Evolutionary conservation across 1,284 basidiomycete genomes (phyloP), one percentile per base, ranked within the genome.

Genomic region (Leccinum pseudoinsigne): DNA sequence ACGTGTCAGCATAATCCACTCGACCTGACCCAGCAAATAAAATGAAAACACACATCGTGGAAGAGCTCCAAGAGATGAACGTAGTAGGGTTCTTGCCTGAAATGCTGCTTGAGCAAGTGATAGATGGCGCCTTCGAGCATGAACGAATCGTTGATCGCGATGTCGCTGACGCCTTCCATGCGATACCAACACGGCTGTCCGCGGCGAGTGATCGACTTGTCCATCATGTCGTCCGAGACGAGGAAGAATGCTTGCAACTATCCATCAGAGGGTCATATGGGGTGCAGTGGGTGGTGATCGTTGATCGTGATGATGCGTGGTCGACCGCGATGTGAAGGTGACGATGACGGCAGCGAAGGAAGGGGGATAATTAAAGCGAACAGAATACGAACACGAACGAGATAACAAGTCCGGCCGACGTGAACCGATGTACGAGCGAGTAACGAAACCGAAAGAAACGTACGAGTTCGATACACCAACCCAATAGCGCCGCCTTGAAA

Each of bases 151-250:
- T 99, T 99, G 81, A 99, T 92, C 16, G 97, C 95, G 67, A 98
- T 90, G 78, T 90, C 88, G 60, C 84, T 89, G 62, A 99, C 88
- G 28, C 81, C 79, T 16, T 88, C 86, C 42, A 89, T 78, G 65
- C 86, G 85, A 81, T 97, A 99, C 93, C 94, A 99, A 80, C 97
- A 99, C 0, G 96, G 93, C 76, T 98, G 96, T n/a, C 93, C 92
- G n/a, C 97, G 89, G 50, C 97, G 92, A 6, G 96, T 99, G 71
- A 97, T 88, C 58, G 90, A 94, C 26, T 85, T 78, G 76, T 99
- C 97, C 96, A 98, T 99, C 77, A 99, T 96, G 77, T 99, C 97
- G 79, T 99, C 97, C 23, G 95, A 88, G 62, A 99, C 96, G 62
- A 99, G 87, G 87, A 98, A 98, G 81, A 93, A 98, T 0, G 95